These are phyloP conservation scores for Gonium pectorale DNA, from an alignment of 139 green algal genomes.

Conservation along the genomic window DNA sequence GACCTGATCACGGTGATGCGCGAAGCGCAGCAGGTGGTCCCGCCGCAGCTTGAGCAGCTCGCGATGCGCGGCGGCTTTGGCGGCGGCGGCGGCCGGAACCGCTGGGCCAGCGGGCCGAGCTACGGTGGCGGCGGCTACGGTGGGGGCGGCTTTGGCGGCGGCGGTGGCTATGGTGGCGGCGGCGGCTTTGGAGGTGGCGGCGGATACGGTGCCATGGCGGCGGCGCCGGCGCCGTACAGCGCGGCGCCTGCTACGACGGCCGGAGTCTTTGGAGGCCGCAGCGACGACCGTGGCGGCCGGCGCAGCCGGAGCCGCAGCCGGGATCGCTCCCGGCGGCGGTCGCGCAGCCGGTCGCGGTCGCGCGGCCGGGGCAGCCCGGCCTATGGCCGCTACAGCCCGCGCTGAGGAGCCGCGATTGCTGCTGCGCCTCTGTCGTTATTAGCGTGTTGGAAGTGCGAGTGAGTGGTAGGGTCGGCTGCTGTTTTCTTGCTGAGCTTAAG, in stretches of 20 bases:
- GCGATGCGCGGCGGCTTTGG: slow-evolving; percentile 52
- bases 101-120: slow-evolving; percentile 53
- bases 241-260: not conserved
- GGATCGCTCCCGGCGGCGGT: slow-evolving; percentile 9
- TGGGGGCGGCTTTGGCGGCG: slow-evolving; percentile 44
- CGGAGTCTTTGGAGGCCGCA: not conserved
- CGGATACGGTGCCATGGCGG: not conserved
- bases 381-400: slow-evolving; percentile 48
- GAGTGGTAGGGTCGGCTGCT: too few relatives aligned
- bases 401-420: not conserved
- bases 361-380: slow-evolving; percentile 46
- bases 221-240: not conserved
- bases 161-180: slow-evolving; percentile 54
- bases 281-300: slow-evolving; percentile 9
- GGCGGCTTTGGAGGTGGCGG: slow-evolving; percentile 49
- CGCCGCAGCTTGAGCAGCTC: slow-evolving; percentile 70
- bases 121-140: slow-evolving; percentile 44
- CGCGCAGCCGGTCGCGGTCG: slow-evolving; percentile 4
- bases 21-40: slow-evolving; percentile 74
- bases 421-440: too few relatives aligned
- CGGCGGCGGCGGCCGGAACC: slow-evolving; percentile 44
- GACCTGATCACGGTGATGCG: slow-evolving; percentile 75
- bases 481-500: too few relatives aligned
- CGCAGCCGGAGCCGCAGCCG: slow-evolving; percentile 45
- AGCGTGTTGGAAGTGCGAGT: too few relatives aligned